Conservation (phyloP, 2,329 filamentous ascomycete species). For the Cordyceps pruinosa region DNA sequence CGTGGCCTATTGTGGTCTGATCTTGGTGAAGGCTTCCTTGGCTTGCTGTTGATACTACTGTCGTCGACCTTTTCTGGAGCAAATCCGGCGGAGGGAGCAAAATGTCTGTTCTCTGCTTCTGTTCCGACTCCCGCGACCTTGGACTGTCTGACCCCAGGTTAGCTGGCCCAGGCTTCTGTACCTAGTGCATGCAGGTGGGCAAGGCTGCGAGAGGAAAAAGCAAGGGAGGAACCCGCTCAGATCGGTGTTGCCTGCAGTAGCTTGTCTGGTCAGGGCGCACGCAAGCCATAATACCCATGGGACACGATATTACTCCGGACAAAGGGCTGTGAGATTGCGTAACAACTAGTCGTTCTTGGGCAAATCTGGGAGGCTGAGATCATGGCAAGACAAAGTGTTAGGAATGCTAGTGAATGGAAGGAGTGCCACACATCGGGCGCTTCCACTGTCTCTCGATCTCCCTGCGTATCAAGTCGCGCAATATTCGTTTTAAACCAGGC, state of each 20-base stretch:
- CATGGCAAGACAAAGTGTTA: not conserved
- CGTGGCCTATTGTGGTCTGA: not conserved
- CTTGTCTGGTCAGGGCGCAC: constrained; percentile 2
- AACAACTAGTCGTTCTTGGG: not conserved
- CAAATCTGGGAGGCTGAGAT: not conserved
- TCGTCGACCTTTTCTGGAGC: not conserved
- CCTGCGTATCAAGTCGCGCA: no score
- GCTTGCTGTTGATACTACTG: not conserved
- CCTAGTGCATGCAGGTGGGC: not conserved
- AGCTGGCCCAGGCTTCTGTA: not conserved
- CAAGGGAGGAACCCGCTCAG: not conserved
- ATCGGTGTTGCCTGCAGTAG: constrained; percentile 11
- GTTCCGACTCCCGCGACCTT: constrained; percentile 8
- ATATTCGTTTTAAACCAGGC: not conserved
- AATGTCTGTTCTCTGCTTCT: not conserved
- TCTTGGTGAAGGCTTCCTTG: not conserved
- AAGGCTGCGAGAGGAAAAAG: not conserved
- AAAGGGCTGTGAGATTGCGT: not conserved
- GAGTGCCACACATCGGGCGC: not conserved
- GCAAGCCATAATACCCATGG: not conserved
- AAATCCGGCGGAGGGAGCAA: not conserved
- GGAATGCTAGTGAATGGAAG: not conserved
- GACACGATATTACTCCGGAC: not conserved
- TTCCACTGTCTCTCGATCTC: no score
- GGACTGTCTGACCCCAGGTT: not conserved